Evolutionary conservation across 495 filamentous ascomycete species (phyloP).

Genomic region (Collariella sp.): DNA sequence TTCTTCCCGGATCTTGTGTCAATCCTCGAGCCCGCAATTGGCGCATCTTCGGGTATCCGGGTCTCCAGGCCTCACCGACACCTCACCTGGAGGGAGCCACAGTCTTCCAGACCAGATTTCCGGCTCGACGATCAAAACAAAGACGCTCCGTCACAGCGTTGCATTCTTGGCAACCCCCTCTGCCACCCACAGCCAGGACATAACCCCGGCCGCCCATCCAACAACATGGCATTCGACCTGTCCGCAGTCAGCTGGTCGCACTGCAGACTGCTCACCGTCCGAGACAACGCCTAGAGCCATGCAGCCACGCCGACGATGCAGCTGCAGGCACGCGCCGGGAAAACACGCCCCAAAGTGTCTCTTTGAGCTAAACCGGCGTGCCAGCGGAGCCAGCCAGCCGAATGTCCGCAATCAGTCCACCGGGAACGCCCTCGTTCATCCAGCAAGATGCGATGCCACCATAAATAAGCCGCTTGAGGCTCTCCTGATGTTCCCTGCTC

Average conservation of each 20-base stretch:
- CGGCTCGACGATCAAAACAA: background rate
- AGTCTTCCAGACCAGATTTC: too few relatives aligned
- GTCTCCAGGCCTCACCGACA: background rate
- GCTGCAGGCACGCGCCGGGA: slow-evolving; percentile 12
- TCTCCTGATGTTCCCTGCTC: background rate
- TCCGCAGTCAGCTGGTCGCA: too few relatives aligned
- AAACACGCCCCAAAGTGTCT: background rate
- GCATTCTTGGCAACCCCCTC: slow-evolving; percentile 5
- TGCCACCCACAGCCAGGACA: background rate
- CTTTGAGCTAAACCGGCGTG: background rate
- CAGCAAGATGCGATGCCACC: too few relatives aligned
- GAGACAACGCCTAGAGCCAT: background rate
- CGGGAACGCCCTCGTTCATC: background rate
- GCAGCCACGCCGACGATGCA: slow-evolving; percentile 2
- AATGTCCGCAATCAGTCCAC: background rate
- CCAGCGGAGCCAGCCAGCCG: too few relatives aligned
- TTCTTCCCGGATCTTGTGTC: background rate
- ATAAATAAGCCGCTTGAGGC: too few relatives aligned
- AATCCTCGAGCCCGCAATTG: background rate
- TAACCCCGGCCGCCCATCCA: background rate
- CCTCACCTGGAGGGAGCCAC: too few relatives aligned
- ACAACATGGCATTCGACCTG: background rate
- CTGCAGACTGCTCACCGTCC: background rate
- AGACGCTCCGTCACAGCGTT: background rate
- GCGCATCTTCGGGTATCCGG: background rate